phyloP scores from a whole-genome alignment of 2,329 filamentous ascomycete genomes.

The Corinectria fuckeliana region DNA sequence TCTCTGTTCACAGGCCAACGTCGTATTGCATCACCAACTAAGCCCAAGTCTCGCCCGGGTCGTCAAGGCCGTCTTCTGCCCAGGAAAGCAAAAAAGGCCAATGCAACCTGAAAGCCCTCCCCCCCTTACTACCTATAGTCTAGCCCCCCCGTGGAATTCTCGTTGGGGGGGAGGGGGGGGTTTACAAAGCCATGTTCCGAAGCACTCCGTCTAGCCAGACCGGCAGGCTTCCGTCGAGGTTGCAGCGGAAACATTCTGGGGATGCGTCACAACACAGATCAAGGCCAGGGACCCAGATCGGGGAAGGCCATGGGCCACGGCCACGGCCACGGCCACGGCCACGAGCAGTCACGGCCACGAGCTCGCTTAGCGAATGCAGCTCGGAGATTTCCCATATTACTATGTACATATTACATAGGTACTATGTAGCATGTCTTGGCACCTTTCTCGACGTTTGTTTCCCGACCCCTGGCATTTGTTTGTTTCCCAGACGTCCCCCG shows the following conservation, averaged over 20 bases:
- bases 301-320: conserved; percentile 12
- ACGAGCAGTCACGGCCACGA: neutral
- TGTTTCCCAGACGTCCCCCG: conserved; percentile 17
- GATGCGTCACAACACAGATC: conserved; percentile 25
- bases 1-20: conserved; percentile 29
- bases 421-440: conserved; percentile 29
- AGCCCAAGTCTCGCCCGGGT: conserved; percentile 18
- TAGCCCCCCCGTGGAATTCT: conserved; percentile 28
- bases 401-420: no score
- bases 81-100: conserved; percentile 24
- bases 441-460: conserved; percentile 13
- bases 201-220: conserved; percentile 12
- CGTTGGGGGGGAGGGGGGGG: no score
- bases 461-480: conserved; percentile 20
- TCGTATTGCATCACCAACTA: conserved; percentile 34
- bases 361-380: conserved; percentile 35
- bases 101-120: no score
- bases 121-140: no score
- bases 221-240: conserved; percentile 17
- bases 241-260: conserved; percentile 25
- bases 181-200: conserved; percentile 39
- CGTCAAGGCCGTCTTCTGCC: conserved; percentile 20
- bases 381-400: conserved; percentile 40
- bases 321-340: no score
- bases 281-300: conserved; percentile 30